Evolutionary conservation across 371 early-diverging fungal genomes (phyloP).

Genomic region (Lichtheimia hyalospora): DNA sequence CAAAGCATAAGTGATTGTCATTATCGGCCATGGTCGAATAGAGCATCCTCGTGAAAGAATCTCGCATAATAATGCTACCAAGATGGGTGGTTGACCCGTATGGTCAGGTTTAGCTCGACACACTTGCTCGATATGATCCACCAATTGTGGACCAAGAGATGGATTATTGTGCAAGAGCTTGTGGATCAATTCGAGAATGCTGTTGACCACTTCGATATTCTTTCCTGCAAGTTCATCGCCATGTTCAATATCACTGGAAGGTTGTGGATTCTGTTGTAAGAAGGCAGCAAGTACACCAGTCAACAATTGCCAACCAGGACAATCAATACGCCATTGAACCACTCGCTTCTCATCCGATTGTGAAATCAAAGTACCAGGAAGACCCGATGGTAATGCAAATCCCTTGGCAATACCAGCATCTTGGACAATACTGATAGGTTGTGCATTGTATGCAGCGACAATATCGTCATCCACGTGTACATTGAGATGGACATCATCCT

Average conservation of each 20-base stretch:
- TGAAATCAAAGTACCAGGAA: conserved; percentile 21
- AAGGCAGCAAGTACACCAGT: conserved; percentile 22
- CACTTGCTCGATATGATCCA: conserved; percentile 28
- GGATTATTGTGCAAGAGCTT: conserved; percentile 22
- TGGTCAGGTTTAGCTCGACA: neutral
- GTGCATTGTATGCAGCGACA: conserved; percentile 5
- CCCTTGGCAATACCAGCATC: conserved; percentile 6
- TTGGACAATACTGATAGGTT: conserved; percentile 20
- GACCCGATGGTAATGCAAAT: conserved; percentile 20
- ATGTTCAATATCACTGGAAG: conserved; percentile 19
- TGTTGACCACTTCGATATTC: conserved; percentile 19
- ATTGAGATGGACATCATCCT: conserved; percentile 11
- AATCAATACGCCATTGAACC: conserved; percentile 21
- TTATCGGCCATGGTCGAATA: conserved; percentile 14
- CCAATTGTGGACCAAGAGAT: conserved; percentile 17
- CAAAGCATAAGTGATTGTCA: conserved; percentile 24
- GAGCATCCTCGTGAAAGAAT: conserved; percentile 20
- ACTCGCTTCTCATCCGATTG: conserved; percentile 12
- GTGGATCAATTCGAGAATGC: conserved; percentile 30
- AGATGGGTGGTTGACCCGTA: conserved; percentile 11
- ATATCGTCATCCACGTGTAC: conserved; percentile 6
- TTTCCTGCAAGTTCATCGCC: conserved; percentile 19
- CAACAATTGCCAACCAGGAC: conserved; percentile 44
- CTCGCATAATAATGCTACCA: conserved; percentile 30
- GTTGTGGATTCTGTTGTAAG: neutral